Evolutionary conservation across 768 basidiomycete genomes (phyloP).

Genomic region (Kwoniella mangroviensis): DNA sequence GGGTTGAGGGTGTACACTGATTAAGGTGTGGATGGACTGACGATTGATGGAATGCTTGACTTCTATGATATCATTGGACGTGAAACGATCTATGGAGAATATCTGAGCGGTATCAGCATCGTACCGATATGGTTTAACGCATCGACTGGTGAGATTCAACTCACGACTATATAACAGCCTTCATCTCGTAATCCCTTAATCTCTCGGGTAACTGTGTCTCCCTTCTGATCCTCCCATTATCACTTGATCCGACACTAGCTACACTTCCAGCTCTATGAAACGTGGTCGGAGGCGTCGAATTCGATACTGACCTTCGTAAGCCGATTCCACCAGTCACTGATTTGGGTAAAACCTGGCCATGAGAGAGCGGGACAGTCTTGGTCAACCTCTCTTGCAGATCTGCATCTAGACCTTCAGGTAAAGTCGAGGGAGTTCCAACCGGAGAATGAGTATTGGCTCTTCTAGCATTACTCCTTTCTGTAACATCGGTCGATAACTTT

Average conservation of each 20-base stretch:
- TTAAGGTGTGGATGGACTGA: slow-evolving; percentile 1
- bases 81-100: background rate
- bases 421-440: slow-evolving; percentile 6
- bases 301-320: slow-evolving; percentile 6
- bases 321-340: slow-evolving; percentile 3
- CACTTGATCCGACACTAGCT: slow-evolving; percentile 13
- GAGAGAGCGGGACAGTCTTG: slow-evolving; percentile 18
- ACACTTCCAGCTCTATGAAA: slow-evolving; percentile 13
- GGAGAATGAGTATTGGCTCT: slow-evolving; percentile 21
- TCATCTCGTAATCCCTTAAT: slow-evolving; percentile 41
- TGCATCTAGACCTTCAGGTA: slow-evolving; percentile 7
- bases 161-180: background rate
- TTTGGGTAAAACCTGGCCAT: slow-evolving; percentile 14
- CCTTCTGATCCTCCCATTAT: slow-evolving; percentile 28
- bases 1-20: slow-evolving; percentile 23
- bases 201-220: slow-evolving; percentile 36
- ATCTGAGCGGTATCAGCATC: background rate
- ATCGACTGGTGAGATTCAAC: background rate
- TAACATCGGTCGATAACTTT: background rate
- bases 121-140: background rate
- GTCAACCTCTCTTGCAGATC: slow-evolving; percentile 5
- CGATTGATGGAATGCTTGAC: background rate
- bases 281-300: background rate
- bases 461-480: background rate
- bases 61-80: background rate